phyloP scores from a whole-genome alignment of 2,329 filamentous ascomycete genomes.

The Paracoccidioides lutzii region DNA sequence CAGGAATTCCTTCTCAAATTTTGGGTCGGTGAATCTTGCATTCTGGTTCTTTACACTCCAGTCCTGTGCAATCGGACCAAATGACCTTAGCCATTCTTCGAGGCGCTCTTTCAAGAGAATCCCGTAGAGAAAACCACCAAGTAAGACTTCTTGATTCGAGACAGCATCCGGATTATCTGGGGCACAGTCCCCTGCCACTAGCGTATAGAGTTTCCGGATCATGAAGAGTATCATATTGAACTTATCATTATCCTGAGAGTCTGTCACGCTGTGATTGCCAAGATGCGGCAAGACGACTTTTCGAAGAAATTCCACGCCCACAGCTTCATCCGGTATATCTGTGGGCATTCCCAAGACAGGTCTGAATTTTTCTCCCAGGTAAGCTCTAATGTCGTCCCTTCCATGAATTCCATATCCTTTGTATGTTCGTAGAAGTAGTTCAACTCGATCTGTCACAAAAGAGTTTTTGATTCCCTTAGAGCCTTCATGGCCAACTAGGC shows the following conservation, averaged over 20 bases:
- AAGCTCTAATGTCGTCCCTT: conserved; percentile 67
- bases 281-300: conserved; percentile 86
- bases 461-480: conserved; percentile 74
- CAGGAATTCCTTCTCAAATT: conserved; percentile 70
- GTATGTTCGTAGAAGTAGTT: conserved; percentile 83
- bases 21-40: conserved; percentile 55
- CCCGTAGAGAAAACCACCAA: conserved; percentile 86
- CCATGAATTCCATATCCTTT: conserved; percentile 79
- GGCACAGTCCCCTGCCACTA: conserved; percentile 84
- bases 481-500: conserved; percentile 64
- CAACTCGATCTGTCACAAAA: conserved; percentile 87
- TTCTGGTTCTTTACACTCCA: conserved; percentile 42
- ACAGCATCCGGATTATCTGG: conserved; percentile 94
- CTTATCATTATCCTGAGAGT: conserved; percentile 77
- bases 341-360: conserved; percentile 73
- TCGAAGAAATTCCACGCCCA: conserved; percentile 79
- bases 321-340: conserved; percentile 75
- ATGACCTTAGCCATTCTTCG: conserved; percentile 73
- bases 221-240: conserved; percentile 91
- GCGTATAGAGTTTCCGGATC: conserved; percentile 85
- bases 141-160: conserved; percentile 86
- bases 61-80: conserved; percentile 41
- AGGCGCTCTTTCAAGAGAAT: conserved; percentile 92
- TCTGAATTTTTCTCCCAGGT: conserved; percentile 82
- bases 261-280: conserved; percentile 71